Conservation (phyloP, 2,329 filamentous ascomycete species). For the Aspergillus chevalieri region DNA sequence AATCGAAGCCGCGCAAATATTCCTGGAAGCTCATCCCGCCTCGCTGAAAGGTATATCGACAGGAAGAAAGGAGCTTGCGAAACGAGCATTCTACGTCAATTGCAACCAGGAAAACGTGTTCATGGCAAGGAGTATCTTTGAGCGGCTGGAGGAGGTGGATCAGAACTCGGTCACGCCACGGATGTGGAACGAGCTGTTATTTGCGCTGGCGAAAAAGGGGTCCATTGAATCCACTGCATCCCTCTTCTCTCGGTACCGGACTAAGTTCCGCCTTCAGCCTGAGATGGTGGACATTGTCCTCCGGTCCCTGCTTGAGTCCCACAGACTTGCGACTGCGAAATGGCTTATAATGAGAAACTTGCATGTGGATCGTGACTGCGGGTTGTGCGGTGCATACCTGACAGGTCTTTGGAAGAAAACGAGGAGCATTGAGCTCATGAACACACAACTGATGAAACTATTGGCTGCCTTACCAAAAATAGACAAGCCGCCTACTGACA, state of each 20-base stretch:
- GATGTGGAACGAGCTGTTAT: slow-evolving; percentile 34
- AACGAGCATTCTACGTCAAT: slow-evolving; percentile 29
- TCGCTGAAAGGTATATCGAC: slow-evolving; percentile 17
- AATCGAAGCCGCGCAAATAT: slow-evolving; percentile 33
- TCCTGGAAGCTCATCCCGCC: slow-evolving; percentile 22
- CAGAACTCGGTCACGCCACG: slow-evolving; percentile 17
- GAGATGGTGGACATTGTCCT: slow-evolving; percentile 31
- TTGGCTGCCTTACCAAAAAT: slow-evolving; percentile 21
- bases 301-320: slow-evolving; percentile 32
- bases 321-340: slow-evolving; percentile 32
- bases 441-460: slow-evolving; percentile 27
- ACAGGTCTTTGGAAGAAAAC: slow-evolving; percentile 36
- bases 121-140: slow-evolving; percentile 32
- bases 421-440: slow-evolving; percentile 29
- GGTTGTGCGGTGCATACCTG: slow-evolving; percentile 32
- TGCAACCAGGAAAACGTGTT: slow-evolving; percentile 33
- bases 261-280: slow-evolving; percentile 22
- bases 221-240: slow-evolving; percentile 31
- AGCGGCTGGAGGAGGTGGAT: slow-evolving; percentile 27
- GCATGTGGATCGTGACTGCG: slow-evolving; percentile 27
- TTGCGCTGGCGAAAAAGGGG: slow-evolving; percentile 29
- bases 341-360: slow-evolving; percentile 29
- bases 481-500: slow-evolving; percentile 28
- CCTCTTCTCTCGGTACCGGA: slow-evolving; percentile 25
- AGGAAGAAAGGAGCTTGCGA: slow-evolving; percentile 24